Evolutionary conservation across 768 basidiomycete genomes (phyloP).

Genomic region (button mushroom (Agaricus bisporus)): DNA sequence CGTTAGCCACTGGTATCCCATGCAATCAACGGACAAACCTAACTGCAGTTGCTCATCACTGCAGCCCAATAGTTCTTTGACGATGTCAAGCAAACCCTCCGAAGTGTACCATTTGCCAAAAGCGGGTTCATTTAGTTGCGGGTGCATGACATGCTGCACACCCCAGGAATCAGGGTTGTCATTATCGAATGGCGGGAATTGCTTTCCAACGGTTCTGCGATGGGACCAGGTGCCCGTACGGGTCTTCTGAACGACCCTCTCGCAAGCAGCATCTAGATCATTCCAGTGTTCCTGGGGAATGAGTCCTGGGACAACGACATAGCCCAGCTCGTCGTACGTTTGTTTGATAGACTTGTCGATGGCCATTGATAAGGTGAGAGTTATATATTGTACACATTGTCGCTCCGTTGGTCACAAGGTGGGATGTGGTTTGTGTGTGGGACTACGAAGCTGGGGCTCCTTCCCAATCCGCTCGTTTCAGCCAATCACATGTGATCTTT

Average conservation of each 20-base stretch:
- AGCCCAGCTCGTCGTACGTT: constrained; percentile 58
- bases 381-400: not conserved
- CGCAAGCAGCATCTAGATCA: constrained; percentile 44
- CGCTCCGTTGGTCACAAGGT: not conserved
- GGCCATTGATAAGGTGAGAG: not conserved
- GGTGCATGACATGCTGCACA: constrained; percentile 80
- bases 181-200: constrained; percentile 68
- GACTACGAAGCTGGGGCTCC: too few species aligned
- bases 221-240: constrained; percentile 58
- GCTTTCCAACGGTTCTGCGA: constrained; percentile 68
- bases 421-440: not conserved
- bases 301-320: constrained; percentile 55
- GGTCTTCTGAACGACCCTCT: constrained; percentile 43
- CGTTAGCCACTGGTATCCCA: not conserved
- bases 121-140: constrained; percentile 49
- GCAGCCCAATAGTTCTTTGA: constrained; percentile 47
- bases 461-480: too few species aligned
- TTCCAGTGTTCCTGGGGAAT: constrained; percentile 33
- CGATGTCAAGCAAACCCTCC: constrained; percentile 35
- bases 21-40: constrained; percentile 39
- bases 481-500: too few species aligned
- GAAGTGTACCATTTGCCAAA: constrained; percentile 70
- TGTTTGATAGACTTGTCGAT: constrained; percentile 28
- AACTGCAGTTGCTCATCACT: constrained; percentile 58
- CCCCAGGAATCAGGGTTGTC: constrained; percentile 70